Evolutionary conservation across 140 eudicot genomes (phyloP).

Genomic region (Erigeron philadelphicus): DNA sequence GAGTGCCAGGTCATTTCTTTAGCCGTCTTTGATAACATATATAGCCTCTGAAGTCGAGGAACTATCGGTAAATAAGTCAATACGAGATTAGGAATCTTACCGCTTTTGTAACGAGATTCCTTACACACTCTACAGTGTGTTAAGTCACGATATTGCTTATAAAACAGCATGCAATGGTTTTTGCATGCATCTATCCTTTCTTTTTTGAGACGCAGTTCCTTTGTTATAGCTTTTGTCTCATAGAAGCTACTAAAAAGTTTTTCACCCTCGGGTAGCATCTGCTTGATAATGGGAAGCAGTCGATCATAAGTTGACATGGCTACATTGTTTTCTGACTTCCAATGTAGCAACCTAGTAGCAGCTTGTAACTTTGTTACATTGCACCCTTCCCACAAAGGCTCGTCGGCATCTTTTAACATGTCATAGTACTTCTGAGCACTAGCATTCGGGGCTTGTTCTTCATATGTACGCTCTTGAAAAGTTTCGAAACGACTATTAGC

Average conservation of each 20-base stretch:
- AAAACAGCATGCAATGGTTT: constrained; percentile 4
- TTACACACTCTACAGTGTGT: neutral
- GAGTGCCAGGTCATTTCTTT: neutral
- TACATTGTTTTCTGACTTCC: constrained; percentile 4
- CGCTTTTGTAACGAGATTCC: neutral
- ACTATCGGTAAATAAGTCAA: neutral
- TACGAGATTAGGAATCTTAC: neutral
- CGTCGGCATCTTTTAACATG: neutral
- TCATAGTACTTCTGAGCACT: neutral
- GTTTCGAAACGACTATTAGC: neutral
- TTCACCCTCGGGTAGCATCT: neutral
- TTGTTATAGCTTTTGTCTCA: neutral
- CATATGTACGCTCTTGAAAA: neutral
- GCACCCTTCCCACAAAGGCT: neutral
- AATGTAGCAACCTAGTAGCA: neutral
- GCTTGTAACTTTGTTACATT: neutral
- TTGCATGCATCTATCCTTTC: constrained; percentile 4
- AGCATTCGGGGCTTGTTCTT: neutral
- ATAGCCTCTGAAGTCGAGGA: constrained; percentile 1
- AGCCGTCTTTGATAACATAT: neutral
- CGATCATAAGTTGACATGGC: neutral
- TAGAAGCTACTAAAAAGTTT: constrained; percentile 1
- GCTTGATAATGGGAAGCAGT: neutral
- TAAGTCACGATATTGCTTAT: neutral
- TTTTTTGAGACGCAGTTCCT: neutral